phyloP scores from a whole-genome alignment of 2,329 filamentous ascomycete genomes.

The Rhytidhysteron rufulum region DNA sequence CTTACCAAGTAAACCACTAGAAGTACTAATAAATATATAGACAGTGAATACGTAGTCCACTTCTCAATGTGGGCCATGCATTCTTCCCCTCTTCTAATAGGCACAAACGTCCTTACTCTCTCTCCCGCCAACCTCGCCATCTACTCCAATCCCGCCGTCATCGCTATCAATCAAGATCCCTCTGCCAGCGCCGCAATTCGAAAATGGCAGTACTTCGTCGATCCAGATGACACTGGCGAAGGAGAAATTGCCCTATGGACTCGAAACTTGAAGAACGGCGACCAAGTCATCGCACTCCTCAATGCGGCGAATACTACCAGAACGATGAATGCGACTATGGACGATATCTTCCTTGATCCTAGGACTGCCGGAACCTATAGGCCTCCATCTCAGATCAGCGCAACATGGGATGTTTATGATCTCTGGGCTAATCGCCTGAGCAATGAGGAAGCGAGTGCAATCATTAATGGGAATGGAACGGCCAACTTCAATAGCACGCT shows the following conservation, averaged over 20 bases:
- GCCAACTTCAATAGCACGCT: conserved; percentile 25
- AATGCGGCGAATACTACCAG: conserved; percentile 45
- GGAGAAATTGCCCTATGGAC: conserved; percentile 51
- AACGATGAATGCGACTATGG: conserved; percentile 49
- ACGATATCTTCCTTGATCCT: conserved; percentile 51
- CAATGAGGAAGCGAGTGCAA: conserved; percentile 39
- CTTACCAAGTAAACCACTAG: not conserved
- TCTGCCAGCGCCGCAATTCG: conserved; percentile 40
- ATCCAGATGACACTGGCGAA: conserved; percentile 40
- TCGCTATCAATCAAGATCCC: conserved; percentile 50
- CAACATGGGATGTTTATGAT: conserved; percentile 52
- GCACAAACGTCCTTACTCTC: conserved; percentile 40
- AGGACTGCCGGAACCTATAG: conserved; percentile 39
- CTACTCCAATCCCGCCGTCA: conserved; percentile 46
- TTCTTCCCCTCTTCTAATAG: conserved; percentile 47
- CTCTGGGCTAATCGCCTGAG: conserved; percentile 56
- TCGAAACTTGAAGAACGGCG: conserved; percentile 44
- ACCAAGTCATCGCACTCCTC: conserved; percentile 48
- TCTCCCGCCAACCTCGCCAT: conserved; percentile 43
- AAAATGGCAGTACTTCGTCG: conserved; percentile 43
- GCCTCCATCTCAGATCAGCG: conserved; percentile 36
- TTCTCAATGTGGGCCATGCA: conserved; percentile 49
- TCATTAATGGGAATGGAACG: conserved; percentile 39
- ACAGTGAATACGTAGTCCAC: conserved; percentile 44
- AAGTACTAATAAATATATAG: conserved; percentile 13